Evolutionary conservation across 1,139 yeast species (phyloP), one percentile per base, ranked within the genome.

Genomic region (Saccharomycopsis crataegensis): DNA sequence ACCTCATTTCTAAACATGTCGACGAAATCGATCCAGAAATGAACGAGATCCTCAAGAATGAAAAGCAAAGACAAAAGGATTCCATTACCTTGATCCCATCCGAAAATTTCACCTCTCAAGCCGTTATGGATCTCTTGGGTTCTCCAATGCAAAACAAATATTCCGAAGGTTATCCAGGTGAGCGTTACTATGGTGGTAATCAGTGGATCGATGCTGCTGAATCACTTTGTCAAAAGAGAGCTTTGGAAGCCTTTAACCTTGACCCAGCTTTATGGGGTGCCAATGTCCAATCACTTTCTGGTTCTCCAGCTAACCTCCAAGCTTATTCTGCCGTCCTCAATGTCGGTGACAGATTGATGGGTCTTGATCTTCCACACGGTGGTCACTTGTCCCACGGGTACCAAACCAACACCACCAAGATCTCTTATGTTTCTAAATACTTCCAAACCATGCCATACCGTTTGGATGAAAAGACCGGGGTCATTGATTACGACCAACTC

Each of bases 91-190:
- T 91, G 70, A 91, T 91, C 68, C 96, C 98, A 43, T 86, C 96
- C 38, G 98, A 91, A 71, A 91, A 91, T 72, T 89, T 90, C 74
- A 91, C 98, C 54, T 88, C 97, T 50, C 85, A 83, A 68, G 90
- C 97, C 28, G 98, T 91, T 34, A 86, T 91, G 83, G 96, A 91
- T 66, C 79, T 91, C 51, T 79, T 91, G 65, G 97, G 98, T 57
- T 86, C 96, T 17, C 96, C 89, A 71, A 89, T 91, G 96, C 94
- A 89, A 72, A 91, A 91, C 79, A 91, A 91, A 77, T 91, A 91
- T 73, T 89, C 96, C n/a, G 98, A 91, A 74, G 97, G 97, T 58
- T 91, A 91, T 72, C 98, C 98, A 50, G 96, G 96, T 59, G 96
- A 90, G 65, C 83, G 98, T 70, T 91, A 91, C 74, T 91, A 91